Evolutionary conservation across 805 yeast genomes (phyloP).

Genomic region (Candida fluviatilis): DNA sequence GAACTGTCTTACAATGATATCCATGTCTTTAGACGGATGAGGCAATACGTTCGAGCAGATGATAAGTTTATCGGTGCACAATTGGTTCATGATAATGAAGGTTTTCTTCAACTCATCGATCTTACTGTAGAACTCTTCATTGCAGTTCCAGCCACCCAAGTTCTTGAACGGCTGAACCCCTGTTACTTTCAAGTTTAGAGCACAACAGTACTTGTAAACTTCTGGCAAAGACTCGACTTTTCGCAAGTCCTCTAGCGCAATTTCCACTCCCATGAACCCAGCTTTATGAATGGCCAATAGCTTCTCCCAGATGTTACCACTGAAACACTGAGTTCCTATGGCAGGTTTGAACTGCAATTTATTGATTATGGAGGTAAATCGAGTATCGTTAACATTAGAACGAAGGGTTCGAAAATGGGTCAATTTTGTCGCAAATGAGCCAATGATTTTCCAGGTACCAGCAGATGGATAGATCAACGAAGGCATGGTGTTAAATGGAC

Average conservation of each 20-base stretch:
- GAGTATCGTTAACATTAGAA: not conserved
- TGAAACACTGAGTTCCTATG: conserved; percentile 8
- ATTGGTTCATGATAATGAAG: conserved; percentile 6
- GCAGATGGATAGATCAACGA: not conserved
- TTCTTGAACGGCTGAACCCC: conserved; percentile 14
- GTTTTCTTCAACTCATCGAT: conserved; percentile 9
- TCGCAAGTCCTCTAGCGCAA: conserved; percentile 11
- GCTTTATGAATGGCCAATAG: conserved; percentile 10
- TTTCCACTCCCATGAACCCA: conserved; percentile 14
- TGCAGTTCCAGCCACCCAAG: conserved; percentile 11
- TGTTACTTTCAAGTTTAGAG: conserved; percentile 6
- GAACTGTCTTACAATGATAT: conserved; percentile 11
- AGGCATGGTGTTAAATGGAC: not conserved
- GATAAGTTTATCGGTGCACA: conserved; percentile 10
- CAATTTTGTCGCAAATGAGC: not conserved
- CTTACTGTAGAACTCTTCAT: conserved; percentile 5
- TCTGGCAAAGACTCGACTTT: conserved; percentile 9
- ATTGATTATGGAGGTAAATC: not conserved
- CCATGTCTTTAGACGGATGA: conserved; percentile 7
- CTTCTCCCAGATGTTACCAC: conserved; percentile 12
- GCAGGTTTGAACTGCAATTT: conserved; percentile 2
- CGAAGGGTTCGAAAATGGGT: not conserved
- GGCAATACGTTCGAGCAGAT: conserved; percentile 12
- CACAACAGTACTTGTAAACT: conserved; percentile 8
- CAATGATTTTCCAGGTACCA: not conserved